These are phyloP conservation scores for Butyriboletus loyo DNA, from an alignment of 768 basidiomycete species.

Conservation along the genomic window DNA sequence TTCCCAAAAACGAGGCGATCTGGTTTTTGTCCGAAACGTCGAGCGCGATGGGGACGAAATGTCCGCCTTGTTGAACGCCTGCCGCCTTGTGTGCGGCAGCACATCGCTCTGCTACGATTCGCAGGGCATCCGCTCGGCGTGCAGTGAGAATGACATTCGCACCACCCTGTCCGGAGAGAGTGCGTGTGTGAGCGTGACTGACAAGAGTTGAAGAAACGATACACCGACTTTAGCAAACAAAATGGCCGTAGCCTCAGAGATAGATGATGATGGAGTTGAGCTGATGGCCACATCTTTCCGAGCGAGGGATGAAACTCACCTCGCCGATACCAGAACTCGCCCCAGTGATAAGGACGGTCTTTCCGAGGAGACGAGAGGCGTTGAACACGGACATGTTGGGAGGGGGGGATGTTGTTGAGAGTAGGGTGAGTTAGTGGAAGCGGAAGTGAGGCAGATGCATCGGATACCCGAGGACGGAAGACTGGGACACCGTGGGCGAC, in stretches of 20 bases:
- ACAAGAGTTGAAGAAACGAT: background rate
- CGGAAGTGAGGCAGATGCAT: background rate
- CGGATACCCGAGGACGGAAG: constrained; percentile 5
- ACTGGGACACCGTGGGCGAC: background rate
- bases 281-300: background rate
- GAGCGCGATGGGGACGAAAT: constrained; percentile 65
- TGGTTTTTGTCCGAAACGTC: constrained; percentile 80
- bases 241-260: constrained; percentile 70
- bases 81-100: constrained; percentile 67
- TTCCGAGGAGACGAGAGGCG: constrained; percentile 72
- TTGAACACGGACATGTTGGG: constrained; percentile 76
- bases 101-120: constrained; percentile 67
- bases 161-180: constrained; percentile 66
- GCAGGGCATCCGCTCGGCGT: constrained; percentile 69
- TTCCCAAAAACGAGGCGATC: constrained; percentile 65
- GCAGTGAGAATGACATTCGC: constrained; percentile 86
- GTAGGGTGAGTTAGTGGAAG: background rate
- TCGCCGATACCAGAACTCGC: constrained; percentile 90
- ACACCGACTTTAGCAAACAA: constrained; percentile 77
- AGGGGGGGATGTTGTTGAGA: background rate
- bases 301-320: constrained; percentile 42
- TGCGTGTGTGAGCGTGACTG: background rate
- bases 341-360: constrained; percentile 86
- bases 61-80: constrained; percentile 72
- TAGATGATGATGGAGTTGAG: constrained; percentile 1